These are phyloP conservation scores for Aspergillus chevalieri DNA, from an alignment of 2,329 filamentous ascomycete genomes.

Conservation along the genomic window DNA sequence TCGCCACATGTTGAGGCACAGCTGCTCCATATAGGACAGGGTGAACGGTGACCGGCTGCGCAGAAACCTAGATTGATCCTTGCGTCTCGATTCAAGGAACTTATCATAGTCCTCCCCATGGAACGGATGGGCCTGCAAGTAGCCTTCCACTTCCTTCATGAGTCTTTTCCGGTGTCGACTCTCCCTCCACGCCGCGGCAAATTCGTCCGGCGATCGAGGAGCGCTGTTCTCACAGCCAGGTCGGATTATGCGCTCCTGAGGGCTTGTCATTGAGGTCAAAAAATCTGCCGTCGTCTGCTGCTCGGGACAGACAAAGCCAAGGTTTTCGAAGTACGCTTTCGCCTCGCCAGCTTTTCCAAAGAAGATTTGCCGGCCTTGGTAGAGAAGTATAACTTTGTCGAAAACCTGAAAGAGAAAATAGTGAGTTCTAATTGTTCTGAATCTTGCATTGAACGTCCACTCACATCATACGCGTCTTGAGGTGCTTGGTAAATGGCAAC, in stretches of 20 bases:
- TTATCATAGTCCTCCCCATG: too few species aligned
- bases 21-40: too few species aligned
- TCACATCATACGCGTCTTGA: slow-evolving; percentile 41
- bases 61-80: too few species aligned
- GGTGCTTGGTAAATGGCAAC: slow-evolving; percentile 53
- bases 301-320: slow-evolving; percentile 64
- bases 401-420: slow-evolving; percentile 41
- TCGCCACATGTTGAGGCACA: slow-evolving; percentile 67
- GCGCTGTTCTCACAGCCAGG: slow-evolving; percentile 57
- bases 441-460: too few species aligned
- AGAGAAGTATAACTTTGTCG: slow-evolving; percentile 66
- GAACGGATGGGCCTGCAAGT: slow-evolving; percentile 32
- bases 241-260: slow-evolving; percentile 52
- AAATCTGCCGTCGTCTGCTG: slow-evolving; percentile 68
- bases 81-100: too few species aligned
- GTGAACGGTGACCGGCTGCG: too few species aligned
- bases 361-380: slow-evolving; percentile 72
- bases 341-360: slow-evolving; percentile 60
- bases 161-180: slow-evolving; percentile 43
- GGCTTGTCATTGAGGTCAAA: slow-evolving; percentile 63
- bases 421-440: too few species aligned
- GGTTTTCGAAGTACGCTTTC: slow-evolving; percentile 59
- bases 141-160: slow-evolving; percentile 40
- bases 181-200: slow-evolving; percentile 53
- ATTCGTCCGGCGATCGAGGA: slow-evolving; percentile 65